phyloP scores from a whole-genome alignment of 805 yeast genomes.

The Candida takata region DNA sequence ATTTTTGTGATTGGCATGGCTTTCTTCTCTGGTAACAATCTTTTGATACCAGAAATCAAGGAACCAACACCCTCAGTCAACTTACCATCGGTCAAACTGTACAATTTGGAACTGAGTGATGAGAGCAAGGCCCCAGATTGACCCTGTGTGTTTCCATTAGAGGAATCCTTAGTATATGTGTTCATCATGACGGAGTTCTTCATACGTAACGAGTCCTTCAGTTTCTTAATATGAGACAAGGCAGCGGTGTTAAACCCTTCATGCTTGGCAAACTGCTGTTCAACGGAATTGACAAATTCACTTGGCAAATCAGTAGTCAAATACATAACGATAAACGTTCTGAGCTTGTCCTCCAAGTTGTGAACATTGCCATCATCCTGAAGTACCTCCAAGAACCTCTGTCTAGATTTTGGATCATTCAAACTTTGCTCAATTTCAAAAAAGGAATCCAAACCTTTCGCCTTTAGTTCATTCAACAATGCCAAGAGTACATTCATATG shows the following conservation, averaged over 20 bases:
- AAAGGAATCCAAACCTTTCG: constrained; percentile 81
- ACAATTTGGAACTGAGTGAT: constrained; percentile 68
- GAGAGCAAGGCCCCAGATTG: constrained; percentile 53
- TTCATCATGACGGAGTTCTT: constrained; percentile 31
- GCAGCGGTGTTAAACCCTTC: constrained; percentile 59
- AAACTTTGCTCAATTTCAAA: constrained; percentile 91
- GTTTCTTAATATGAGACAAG: constrained; percentile 66
- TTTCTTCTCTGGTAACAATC: constrained; percentile 79
- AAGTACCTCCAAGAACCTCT: constrained; percentile 53
- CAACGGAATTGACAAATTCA: constrained; percentile 54
- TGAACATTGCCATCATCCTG: constrained; percentile 41
- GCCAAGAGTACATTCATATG: constrained; percentile 94
- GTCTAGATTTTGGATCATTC: constrained; percentile 45
- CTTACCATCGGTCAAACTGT: constrained; percentile 75
- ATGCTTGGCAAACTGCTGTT: constrained; percentile 45
- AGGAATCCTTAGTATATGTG: constrained; percentile 26
- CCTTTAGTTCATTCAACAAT: constrained; percentile 73
- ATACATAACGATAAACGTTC: constrained; percentile 80
- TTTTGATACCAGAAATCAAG: constrained; percentile 80
- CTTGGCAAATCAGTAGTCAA: constrained; percentile 44
- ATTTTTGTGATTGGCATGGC: constrained; percentile 84
- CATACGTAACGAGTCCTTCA: constrained; percentile 68
- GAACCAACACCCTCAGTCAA: constrained; percentile 87
- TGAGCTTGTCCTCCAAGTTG: constrained; percentile 74
- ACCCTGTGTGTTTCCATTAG: constrained; percentile 20